Evolutionary conservation across 2,329 filamentous ascomycete genomes (phyloP).

Genomic region (Cladophialophora yegresii): DNA sequence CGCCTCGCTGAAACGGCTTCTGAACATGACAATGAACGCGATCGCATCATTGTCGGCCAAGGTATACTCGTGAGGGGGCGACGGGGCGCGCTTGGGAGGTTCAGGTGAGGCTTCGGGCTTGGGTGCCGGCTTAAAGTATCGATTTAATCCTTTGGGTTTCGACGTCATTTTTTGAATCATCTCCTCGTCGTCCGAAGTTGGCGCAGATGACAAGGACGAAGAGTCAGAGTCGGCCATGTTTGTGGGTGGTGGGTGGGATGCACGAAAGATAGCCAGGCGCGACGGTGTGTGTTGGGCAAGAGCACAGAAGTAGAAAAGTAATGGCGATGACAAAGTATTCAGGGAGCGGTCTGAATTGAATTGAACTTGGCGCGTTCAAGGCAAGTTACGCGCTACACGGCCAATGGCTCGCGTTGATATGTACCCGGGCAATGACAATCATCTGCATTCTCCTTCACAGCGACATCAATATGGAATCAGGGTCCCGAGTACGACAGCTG

Average conservation of each 20-base stretch:
- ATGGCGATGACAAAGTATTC: not conserved
- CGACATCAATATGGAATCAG: not conserved
- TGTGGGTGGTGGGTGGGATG: not conserved
- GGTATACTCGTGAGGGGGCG: conserved; percentile 85
- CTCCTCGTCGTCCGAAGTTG: conserved; percentile 61
- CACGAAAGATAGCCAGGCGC: not conserved
- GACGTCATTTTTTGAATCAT: conserved; percentile 44
- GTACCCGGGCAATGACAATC: conserved; percentile 1
- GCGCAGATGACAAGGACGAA: conserved; percentile 60
- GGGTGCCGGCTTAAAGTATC: conserved; percentile 50
- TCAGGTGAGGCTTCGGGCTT: conserved; percentile 57
- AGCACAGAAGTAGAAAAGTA: conserved; percentile 2
- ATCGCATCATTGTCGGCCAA: conserved; percentile 90
- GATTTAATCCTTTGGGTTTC: conserved; percentile 47
- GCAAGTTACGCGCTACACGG: conserved; percentile 19
- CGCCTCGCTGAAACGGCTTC: conserved; percentile 84
- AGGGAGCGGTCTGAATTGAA: conserved; percentile 16
- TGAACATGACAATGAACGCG: conserved; percentile 98
- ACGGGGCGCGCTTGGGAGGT: conserved; percentile 76
- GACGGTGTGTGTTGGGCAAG: conserved; percentile 3
- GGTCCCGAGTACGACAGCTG: not conserved
- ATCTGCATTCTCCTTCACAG: not conserved
- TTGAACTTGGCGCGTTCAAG: conserved; percentile 16
- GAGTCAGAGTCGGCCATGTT: conserved; percentile 59
- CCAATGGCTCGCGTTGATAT: conserved; percentile 9